These are phyloP conservation scores for Cucurbita argyrosperma DNA, from an alignment of 306 rosid species.

Conservation along the genomic window DNA sequence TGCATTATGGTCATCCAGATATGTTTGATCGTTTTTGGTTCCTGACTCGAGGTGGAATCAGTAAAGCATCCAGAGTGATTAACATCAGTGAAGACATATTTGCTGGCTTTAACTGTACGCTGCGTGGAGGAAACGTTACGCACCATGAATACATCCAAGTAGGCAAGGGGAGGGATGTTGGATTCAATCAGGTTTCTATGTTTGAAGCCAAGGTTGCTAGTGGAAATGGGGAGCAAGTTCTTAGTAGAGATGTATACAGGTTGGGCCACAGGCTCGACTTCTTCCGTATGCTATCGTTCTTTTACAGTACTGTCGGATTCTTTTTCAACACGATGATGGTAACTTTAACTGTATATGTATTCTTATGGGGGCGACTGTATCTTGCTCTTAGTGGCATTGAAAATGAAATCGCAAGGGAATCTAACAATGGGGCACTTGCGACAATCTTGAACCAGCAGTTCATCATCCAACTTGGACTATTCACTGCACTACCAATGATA, in stretches of 20 bases:
- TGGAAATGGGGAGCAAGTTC: conserved; percentile 84
- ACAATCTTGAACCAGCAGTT: conserved; percentile 63
- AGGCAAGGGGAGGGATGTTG: conserved; percentile 93
- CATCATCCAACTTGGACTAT: conserved; percentile 66
- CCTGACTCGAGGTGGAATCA: conserved; percentile 78
- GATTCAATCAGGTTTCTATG: conserved; percentile 75
- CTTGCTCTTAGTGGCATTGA: conserved; percentile 82
- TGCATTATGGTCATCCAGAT: conserved; percentile 98
- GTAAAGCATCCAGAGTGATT: conserved; percentile 86
- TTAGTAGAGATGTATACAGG: conserved; percentile 72
- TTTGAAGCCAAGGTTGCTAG: conserved; percentile 92
- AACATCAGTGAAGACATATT: conserved; percentile 87
- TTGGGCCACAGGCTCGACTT: conserved; percentile 81
- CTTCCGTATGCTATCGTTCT: conserved; percentile 71
- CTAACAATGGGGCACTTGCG: conserved; percentile 41
- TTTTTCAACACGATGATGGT: conserved; percentile 68
- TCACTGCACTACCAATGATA: conserved; percentile 83
- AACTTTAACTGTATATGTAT: conserved; percentile 62
- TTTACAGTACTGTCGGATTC: conserved; percentile 77
- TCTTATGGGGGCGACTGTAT: conserved; percentile 67
- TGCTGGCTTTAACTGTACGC: conserved; percentile 78
- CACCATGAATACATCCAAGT: conserved; percentile 92
- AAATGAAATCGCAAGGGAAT: conserved; percentile 23
- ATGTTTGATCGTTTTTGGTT: conserved; percentile 83
- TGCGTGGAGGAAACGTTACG: conserved; percentile 76